These are phyloP conservation scores for Galerina sulciceps DNA, from an alignment of 768 basidiomycete species.

Conservation along the genomic window DNA sequence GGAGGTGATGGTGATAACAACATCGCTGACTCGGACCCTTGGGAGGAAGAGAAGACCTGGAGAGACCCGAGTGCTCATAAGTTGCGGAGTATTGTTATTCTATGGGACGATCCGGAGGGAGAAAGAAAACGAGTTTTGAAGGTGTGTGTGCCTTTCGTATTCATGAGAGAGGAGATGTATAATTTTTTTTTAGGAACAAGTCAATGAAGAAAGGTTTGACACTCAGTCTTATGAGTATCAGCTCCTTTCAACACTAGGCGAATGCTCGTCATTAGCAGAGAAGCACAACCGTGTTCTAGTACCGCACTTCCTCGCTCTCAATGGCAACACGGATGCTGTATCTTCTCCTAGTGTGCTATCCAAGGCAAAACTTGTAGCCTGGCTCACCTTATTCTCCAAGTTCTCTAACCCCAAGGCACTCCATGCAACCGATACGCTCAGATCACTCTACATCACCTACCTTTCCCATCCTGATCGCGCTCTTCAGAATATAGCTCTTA, in stretches of 20 bases:
- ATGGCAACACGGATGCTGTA: constrained; percentile 31
- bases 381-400: constrained; percentile 87
- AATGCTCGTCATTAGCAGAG: constrained; percentile 75
- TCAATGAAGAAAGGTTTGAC: constrained; percentile 66
- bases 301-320: constrained; percentile 74
- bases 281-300: constrained; percentile 88
- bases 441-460: constrained; percentile 67
- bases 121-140: constrained; percentile 32
- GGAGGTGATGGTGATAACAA: constrained; percentile 5
- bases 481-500: constrained; percentile 75
- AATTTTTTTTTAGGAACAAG: constrained; percentile 28
- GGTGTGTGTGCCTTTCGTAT: constrained; percentile 26
- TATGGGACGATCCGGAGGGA: constrained; percentile 47
- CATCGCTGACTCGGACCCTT: constrained; percentile 37
- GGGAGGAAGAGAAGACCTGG: constrained; percentile 81
- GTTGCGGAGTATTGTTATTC: constrained; percentile 48
- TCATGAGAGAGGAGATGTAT: background rate
- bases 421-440: constrained; percentile 67
- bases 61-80: constrained; percentile 75
- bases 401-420: constrained; percentile 94
- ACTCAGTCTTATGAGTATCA: constrained; percentile 78
- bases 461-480: constrained; percentile 85
- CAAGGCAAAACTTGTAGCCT: constrained; percentile 68
- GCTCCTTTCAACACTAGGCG: constrained; percentile 71
- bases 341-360: constrained; percentile 40